Base-by-base conservation (phyloP, 1,284 basidiomycete genomes). In the Cerrena zonata region DNA sequence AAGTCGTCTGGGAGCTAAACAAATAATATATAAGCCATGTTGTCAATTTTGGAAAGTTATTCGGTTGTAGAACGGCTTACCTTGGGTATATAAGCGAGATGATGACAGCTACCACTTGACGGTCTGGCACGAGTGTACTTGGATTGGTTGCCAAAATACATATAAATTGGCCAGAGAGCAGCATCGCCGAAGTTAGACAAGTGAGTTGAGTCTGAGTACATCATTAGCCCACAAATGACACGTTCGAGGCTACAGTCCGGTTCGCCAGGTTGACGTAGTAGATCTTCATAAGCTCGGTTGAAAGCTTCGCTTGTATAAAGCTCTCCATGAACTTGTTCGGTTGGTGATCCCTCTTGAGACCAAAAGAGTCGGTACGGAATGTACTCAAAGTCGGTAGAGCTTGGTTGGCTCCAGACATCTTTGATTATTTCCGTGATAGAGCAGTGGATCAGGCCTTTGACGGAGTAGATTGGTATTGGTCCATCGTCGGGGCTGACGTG, bases 201-300 rank as follows among this genome's bases (percentile, higher is more conserved):
- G 3, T 69, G 67, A 0, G 71, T 74, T 0, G 63, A 54, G 47
- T 74, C 70, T 0, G 71, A 74, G 59, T 60, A 70, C 47, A 69
- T 53, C 63, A 72, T 65, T 0, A 71, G 36, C 0, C 52, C 64
- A 0, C 53, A 58, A 3, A 71, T 53, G 2, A 62, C 61, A 1
- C 56, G 47, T 37, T 64, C 58, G 0, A 65, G 44, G n/a, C 10
- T 34, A 34, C 39, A 41, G 15, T 30, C 47, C 23, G 36, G 13
- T 30, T 48, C 47, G 7, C 13, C 13, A 10, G 36, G 11, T 10
- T 12, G 7, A 7, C 7, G 10, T 25, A 46, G 39, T n/a, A 48
- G 45, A 18, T 13, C 30, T 18, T 34, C 19, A 23, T 47, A 24
- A 34, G 24, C 45, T 21, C 11, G 13, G n/a, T 25, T 27, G 18